Percentiles rank a stretch among this genome's conserved stretches.
Evolutionary conservation across 768 basidiomycete genomes (phyloP).

Genomic region (Lactarius akahatsu): DNA sequence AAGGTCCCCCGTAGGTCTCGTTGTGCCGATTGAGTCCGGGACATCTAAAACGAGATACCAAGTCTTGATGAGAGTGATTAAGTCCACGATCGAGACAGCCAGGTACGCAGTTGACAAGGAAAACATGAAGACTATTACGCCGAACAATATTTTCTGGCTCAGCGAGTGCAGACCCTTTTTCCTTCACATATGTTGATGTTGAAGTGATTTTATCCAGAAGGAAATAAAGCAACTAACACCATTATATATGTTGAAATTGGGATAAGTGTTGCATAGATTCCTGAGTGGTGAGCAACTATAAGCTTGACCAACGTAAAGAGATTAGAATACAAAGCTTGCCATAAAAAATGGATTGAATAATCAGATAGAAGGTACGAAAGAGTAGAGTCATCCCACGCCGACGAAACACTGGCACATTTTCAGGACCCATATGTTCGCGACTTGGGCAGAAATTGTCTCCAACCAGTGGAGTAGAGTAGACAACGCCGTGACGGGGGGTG

Average conservation of each 20-base stretch:
- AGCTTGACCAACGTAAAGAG: not conserved
- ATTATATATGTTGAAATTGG: too few species aligned
- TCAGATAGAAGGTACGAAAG: not conserved
- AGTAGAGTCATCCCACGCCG: not conserved
- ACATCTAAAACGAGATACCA: not conserved
- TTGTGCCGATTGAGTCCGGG: not conserved
- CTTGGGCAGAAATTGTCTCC: not conserved
- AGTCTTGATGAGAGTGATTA: not conserved
- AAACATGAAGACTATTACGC: conserved; percentile 8
- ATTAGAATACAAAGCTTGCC: not conserved
- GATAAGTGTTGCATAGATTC: not conserved
- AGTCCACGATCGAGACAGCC: conserved; percentile 2
- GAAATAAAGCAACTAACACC: too few species aligned
- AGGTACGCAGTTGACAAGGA: conserved; percentile 9
- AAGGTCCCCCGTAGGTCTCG: not conserved
- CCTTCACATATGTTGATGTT: not conserved
- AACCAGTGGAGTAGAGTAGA: not conserved
- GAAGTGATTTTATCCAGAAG: too few species aligned
- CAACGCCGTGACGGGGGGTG: not conserved
- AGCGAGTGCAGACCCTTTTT: not conserved
- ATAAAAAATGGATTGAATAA: not conserved
- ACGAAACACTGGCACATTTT: not conserved
- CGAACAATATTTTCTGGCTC: conserved; percentile 7
- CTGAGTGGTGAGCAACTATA: not conserved
- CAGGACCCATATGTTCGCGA: not conserved